Evolutionary conservation across 805 yeast species (phyloP), one percentile per base, ranked within the genome.

Genomic region (Monosporozyma aquatica): DNA sequence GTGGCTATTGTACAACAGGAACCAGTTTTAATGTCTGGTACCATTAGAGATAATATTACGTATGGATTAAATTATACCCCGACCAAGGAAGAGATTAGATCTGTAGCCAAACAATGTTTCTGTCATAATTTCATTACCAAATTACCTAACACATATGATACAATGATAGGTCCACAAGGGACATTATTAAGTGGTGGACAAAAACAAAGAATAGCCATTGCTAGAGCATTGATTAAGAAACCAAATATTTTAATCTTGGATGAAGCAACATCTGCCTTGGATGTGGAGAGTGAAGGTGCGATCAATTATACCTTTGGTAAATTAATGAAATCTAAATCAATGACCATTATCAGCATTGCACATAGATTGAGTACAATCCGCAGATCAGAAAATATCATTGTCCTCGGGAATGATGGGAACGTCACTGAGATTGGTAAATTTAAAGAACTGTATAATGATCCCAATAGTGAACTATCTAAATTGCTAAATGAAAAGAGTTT

Each of bases 181-280:
- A 67, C 74, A 0, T 54, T 75, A 24, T 59, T 90, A 8, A 87
- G 97, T n/a, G 95, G 95, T 36, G 98, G 98, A 3, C 97, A 92
- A 58, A 69, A 82, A 34, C 97, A 92, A 58, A 68, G 97, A 47
- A 69, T 92, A 2, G 82, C 94, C 0, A 78, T 92, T 42, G 96
- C 95, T 0, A 71, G 97, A 41, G 95, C 95, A 0, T 55, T 92
- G 25, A 55, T 89, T 8, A 69, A 92, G 40, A 70, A 73, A 30
- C 95, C 97, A 0, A 67, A 79, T n/a, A 69, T 92, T 5, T 59
- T 78, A 46, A 67, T 79, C 29, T 61, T 92, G 37, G 98, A 92
- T 61, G 98, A 92, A 58, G 84, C 90, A 40, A 89, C 97, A 0
- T 80, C 97, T 1, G 84, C 95, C 0, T 67, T 92, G 40, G 98